Conservation (phyloP, 2,329 filamentous ascomycete species). For the Penicillium thymicola region DNA sequence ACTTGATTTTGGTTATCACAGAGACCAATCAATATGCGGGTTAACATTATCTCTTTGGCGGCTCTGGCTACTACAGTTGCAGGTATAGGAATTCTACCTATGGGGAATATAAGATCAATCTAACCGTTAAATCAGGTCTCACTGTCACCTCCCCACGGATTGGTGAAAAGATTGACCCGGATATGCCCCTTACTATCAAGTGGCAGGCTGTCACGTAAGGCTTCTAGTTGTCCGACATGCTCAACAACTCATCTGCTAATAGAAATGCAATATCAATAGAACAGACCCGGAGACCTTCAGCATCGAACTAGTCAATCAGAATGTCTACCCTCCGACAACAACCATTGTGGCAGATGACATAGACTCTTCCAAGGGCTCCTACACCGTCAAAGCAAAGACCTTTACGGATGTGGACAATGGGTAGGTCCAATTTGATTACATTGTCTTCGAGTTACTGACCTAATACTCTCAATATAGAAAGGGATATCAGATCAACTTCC, state of each 20-base stretch:
- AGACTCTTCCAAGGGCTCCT: constrained; percentile 34
- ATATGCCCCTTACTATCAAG: constrained; percentile 36
- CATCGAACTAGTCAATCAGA: constrained; percentile 44
- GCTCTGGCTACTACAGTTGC: constrained; percentile 30
- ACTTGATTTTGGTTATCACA: background rate
- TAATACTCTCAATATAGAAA: constrained; percentile 17
- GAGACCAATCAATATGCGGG: constrained; percentile 27
- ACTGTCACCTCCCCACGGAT: constrained; percentile 34
- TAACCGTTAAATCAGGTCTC: constrained; percentile 26
- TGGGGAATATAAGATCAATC: background rate
- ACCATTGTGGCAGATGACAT: constrained; percentile 36
- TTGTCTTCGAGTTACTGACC: background rate
- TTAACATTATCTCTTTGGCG: constrained; percentile 24
- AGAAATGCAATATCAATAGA: constrained; percentile 20
- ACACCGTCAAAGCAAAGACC: constrained; percentile 34
- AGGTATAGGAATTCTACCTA: constrained; percentile 20
- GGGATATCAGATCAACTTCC: constrained; percentile 45
- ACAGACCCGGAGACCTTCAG: constrained; percentile 42
- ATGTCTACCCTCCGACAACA: constrained; percentile 33
- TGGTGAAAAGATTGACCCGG: constrained; percentile 37
- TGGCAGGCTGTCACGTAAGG: constrained; percentile 40
- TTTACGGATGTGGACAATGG: constrained; percentile 22
- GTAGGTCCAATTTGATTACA: constrained; percentile 12
- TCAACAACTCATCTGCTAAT: background rate
- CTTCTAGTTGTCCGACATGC: background rate